phyloP scores from a whole-genome alignment of 768 basidiomycete genomes.

The Leccinellum albellum region DNA sequence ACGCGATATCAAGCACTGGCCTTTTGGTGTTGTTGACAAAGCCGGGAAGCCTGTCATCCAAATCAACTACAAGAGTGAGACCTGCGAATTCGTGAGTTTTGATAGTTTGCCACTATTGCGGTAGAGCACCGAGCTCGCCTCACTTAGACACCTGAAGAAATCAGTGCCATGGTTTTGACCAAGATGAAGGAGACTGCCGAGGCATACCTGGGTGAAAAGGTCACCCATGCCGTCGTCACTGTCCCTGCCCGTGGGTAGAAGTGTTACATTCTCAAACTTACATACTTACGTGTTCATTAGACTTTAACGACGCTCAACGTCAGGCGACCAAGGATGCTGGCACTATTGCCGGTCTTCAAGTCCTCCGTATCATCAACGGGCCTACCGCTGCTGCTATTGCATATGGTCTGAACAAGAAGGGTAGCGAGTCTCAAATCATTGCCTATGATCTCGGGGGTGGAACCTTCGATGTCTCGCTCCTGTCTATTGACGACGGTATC shows the following conservation, averaged over 20 bases:
- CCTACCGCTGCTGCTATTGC: slow-evolving; percentile 97
- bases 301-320: slow-evolving; percentile 99
- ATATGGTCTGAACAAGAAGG: slow-evolving; percentile 96
- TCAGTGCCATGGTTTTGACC: slow-evolving; percentile 89
- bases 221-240: slow-evolving; percentile 96
- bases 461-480: slow-evolving; percentile 97
- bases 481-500: slow-evolving; percentile 91
- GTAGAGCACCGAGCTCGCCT: not conserved
- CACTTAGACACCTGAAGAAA: slow-evolving; percentile 84
- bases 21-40: slow-evolving; percentile 78
- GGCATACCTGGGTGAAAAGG: slow-evolving; percentile 93
- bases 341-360: slow-evolving; percentile 88
- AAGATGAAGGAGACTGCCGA: slow-evolving; percentile 99
- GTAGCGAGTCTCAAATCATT: slow-evolving; percentile 90
- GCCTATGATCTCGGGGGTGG: slow-evolving; percentile 99
- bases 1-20: slow-evolving; percentile 89
- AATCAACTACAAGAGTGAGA: slow-evolving; percentile 75
- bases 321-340: slow-evolving; percentile 99
- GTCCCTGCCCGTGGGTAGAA: slow-evolving; percentile 83
- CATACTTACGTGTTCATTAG: slow-evolving; percentile 49
- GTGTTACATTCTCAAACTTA: not conserved
- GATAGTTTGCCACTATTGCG: not conserved
- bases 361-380: slow-evolving; percentile 97
- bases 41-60: slow-evolving; percentile 75
- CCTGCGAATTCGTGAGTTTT: slow-evolving; percentile 73